These are phyloP conservation scores for Protostelium mycophagum DNA, from an alignment of 78 protist species.

Conservation along the genomic window DNA sequence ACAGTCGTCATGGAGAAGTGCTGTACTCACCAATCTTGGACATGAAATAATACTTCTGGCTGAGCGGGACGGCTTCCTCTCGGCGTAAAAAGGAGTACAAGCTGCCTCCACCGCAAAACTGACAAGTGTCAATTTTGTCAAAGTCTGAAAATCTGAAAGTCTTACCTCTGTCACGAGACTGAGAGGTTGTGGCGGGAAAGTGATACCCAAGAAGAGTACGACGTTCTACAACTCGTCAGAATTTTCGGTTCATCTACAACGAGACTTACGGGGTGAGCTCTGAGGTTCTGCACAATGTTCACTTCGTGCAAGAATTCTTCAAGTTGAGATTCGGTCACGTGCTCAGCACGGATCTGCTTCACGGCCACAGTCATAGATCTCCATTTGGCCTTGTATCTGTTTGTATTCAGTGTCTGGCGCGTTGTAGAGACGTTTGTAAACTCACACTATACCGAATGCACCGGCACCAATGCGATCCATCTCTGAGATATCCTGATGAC, in stretches of 20 bases:
- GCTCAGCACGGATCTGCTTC: neutral
- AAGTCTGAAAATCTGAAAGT: too few species aligned
- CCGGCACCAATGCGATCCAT: neutral
- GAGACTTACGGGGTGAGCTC: neutral
- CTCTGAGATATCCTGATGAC: neutral
- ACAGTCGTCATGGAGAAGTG: neutral
- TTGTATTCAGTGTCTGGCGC: too few species aligned
- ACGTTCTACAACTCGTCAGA: neutral
- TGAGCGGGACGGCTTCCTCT: neutral
- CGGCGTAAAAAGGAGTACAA: neutral
- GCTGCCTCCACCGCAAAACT: neutral
- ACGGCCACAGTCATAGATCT: neutral
- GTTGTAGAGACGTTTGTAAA: neutral
- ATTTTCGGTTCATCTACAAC: neutral
- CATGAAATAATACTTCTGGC: neutral
- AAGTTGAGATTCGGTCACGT: neutral
- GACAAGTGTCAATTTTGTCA: too few species aligned
- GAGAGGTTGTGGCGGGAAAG: neutral
- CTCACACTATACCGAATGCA: neutral
- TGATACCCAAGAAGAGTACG: neutral
- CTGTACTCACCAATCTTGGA: neutral
- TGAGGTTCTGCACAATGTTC: neutral
- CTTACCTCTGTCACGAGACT: neutral
- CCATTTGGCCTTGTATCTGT: neutral
- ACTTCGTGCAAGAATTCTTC: neutral